Conservation (phyloP, 257 asterid species). For the Euphrasia confusa region DNA sequence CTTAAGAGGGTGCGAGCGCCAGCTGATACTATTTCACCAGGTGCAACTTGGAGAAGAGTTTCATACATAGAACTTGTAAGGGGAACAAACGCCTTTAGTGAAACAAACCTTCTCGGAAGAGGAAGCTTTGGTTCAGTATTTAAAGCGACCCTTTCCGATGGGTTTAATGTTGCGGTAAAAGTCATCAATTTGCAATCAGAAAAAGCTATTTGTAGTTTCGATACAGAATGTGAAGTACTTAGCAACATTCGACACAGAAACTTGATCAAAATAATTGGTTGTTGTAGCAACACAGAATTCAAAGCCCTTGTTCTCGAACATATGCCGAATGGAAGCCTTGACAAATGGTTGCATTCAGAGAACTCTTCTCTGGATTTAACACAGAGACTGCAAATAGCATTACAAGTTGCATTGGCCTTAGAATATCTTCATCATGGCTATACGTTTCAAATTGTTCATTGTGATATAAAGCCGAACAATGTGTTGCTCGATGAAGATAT, state of each 20-base stretch:
- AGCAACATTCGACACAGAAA: conserved; percentile 2
- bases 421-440: conserved; percentile 9
- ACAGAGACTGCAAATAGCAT: neutral
- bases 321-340: conserved; percentile 4
- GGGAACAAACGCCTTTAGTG: conserved; percentile 5
- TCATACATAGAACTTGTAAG: conserved; percentile 28
- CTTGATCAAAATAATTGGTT: neutral
- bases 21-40: neutral
- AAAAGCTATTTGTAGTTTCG: neutral
- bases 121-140: conserved; percentile 26
- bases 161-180: neutral
- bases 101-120: conserved; percentile 23
- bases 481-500: conserved; percentile 5
- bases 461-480: conserved; percentile 8
- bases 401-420: conserved; percentile 5
- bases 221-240: neutral
- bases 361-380: neutral
- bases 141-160: neutral
- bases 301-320: neutral
- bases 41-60: conserved; percentile 23
- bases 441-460: conserved; percentile 1
- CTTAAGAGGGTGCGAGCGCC: neutral
- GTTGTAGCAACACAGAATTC: conserved; percentile 3
- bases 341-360: too few relatives aligned
- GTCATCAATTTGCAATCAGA: conserved; percentile 6